phyloP scores from a whole-genome alignment of 768 basidiomycete genomes.

The Mycena albidolilacea region DNA sequence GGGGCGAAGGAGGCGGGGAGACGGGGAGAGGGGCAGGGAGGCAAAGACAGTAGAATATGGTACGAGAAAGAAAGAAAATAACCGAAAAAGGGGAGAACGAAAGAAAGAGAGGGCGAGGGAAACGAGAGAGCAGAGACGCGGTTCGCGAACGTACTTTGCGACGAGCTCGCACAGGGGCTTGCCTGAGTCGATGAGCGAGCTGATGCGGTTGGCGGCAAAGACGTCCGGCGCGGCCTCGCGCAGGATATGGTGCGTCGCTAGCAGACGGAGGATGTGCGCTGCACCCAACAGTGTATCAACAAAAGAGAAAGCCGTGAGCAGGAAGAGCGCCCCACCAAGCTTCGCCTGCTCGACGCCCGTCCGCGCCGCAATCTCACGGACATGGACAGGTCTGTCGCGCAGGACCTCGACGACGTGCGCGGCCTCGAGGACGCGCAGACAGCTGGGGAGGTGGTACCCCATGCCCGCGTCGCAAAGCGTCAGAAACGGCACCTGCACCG shows the following conservation, averaged over 20 bases:
- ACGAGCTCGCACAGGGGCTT: slow-evolving; percentile 64
- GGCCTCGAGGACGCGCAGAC: slow-evolving; percentile 80
- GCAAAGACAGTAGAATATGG: too few species aligned
- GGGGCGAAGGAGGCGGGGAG: background rate
- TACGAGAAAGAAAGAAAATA: too few species aligned
- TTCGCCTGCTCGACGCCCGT: slow-evolving; percentile 64
- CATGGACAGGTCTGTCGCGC: slow-evolving; percentile 72
- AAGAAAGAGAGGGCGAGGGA: background rate
- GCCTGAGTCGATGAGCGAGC: slow-evolving; percentile 78
- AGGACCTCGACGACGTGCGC: slow-evolving; percentile 81
- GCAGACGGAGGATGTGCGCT: slow-evolving; percentile 83
- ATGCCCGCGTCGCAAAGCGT: slow-evolving; percentile 82
- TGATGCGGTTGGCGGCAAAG: slow-evolving; percentile 81
- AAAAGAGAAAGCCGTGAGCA: slow-evolving; percentile 5
- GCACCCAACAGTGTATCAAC: background rate
- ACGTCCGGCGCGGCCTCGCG: slow-evolving; percentile 79
- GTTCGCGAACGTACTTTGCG: background rate
- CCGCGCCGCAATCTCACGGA: slow-evolving; percentile 59
- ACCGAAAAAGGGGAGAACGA: too few species aligned
- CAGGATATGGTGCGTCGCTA: slow-evolving; percentile 85
- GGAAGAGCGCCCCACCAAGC: slow-evolving; percentile 58
- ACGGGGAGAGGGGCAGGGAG: too few species aligned
- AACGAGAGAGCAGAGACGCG: background rate
- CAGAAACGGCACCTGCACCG: slow-evolving; percentile 78
- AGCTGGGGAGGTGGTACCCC: slow-evolving; percentile 84